Evolutionary conservation across 805 yeast species (phyloP).

Genomic region (Wickerhamiella sorbophila): DNA sequence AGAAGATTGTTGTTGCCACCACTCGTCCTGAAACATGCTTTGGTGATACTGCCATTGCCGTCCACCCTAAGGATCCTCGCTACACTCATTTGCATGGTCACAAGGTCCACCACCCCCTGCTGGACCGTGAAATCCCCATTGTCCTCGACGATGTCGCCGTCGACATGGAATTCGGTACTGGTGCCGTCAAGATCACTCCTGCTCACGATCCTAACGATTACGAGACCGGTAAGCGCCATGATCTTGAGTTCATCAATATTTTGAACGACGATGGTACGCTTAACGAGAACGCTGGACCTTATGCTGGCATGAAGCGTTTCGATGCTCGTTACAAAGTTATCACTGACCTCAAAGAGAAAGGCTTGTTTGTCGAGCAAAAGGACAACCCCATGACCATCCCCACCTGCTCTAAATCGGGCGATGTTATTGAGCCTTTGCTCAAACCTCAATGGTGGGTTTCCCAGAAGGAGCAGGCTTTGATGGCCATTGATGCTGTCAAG

Average conservation of each 20-base stretch:
- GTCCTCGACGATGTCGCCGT: slow-evolving; percentile 85
- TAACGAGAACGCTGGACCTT: slow-evolving; percentile 80
- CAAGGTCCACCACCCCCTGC: slow-evolving; percentile 77
- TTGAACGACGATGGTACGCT: slow-evolving; percentile 82
- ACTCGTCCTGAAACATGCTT: slow-evolving; percentile 98
- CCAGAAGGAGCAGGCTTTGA: slow-evolving; percentile 76
- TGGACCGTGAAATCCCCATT: slow-evolving; percentile 75
- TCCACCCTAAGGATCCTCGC: slow-evolving; percentile 88
- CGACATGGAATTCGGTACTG: slow-evolving; percentile 99
- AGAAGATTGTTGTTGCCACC: slow-evolving; percentile 82
- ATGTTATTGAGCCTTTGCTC: slow-evolving; percentile 86
- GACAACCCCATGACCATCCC: slow-evolving; percentile 96
- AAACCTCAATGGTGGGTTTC: slow-evolving; percentile 99
- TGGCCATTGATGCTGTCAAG: slow-evolving; percentile 73
- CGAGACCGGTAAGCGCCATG: slow-evolving; percentile 87
- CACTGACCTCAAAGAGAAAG: slow-evolving; percentile 59
- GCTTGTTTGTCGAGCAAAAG: slow-evolving; percentile 66
- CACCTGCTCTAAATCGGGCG: slow-evolving; percentile 90
- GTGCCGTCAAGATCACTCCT: slow-evolving; percentile 98
- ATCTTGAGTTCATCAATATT: slow-evolving; percentile 76
- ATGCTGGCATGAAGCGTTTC: slow-evolving; percentile 82
- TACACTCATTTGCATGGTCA: slow-evolving; percentile 93
- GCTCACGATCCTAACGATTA: slow-evolving; percentile 98
- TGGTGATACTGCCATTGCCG: slow-evolving; percentile 97
- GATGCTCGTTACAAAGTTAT: slow-evolving; percentile 83